Base-by-base conservation (phyloP, 208 protist genomes). In the Leishmania arabica region DNA sequence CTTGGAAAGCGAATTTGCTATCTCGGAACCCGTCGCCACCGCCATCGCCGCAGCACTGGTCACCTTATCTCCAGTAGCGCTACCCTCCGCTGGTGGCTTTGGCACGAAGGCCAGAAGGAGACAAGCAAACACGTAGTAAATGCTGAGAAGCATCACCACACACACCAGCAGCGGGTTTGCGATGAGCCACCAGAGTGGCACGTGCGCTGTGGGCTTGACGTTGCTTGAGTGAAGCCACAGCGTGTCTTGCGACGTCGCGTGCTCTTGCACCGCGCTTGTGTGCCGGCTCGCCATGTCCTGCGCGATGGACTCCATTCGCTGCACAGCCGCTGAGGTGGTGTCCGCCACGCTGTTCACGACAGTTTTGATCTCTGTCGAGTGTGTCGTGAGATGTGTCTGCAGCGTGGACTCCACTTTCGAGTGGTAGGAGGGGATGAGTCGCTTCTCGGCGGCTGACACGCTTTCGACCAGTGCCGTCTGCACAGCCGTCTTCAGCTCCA, bases 71-170 rank as follows among this genome's bases (percentile, higher is more conserved):
- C 11, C 47, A 2, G n/a, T 24, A 45, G 2, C 21, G 5, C 13
- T 49, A 17, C 5, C 60, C 17, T 47, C 60, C 34, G 45, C 66
- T 19, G 70, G 34, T 15, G 87, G 88, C 53, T 85, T 83, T 40
- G 92, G 92, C 17, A 97, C 94, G 81, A 95, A 91, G 1, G 90
- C 92, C 0, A 97, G 79, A 17, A 97, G 88, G 51, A 96, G 86
- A 15, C 88, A 91, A 3, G 89, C 94, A 54, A 92, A 86, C 31
- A 96, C 60, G 85, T 92, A 89, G 81, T 97, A 97, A 31, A 86
- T 75, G 45, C 85, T 88, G 31, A 81, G n/a, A 74, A 95, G 66
- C 42, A 97, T 81, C 49, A 84, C 87, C 11, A 79, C 0, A 54
- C 74, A 78, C 19, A 94, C 78, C 53, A 90, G 62, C 47, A 92